These are phyloP conservation scores for Pythium sukuiense DNA, from an alignment of 352 stramenopile species.

Conservation along the genomic window DNA sequence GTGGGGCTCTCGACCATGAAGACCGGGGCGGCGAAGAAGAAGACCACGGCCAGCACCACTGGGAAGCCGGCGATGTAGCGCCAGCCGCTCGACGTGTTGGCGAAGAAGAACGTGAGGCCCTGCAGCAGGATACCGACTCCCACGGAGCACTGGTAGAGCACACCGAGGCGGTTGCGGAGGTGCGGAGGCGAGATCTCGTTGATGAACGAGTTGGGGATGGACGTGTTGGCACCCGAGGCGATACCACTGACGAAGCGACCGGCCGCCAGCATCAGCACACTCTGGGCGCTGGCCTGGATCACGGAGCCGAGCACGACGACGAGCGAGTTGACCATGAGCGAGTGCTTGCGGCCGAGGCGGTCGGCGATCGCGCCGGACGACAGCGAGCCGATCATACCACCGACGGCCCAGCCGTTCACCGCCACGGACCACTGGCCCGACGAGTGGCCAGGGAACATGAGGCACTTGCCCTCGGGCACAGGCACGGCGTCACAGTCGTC, in stretches of 20 bases:
- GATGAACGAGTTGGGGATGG: conserved; percentile 37
- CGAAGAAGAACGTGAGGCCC: conserved; percentile 56
- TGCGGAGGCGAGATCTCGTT: conserved; percentile 49
- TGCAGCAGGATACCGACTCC: conserved; percentile 48
- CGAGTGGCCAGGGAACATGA: conserved; percentile 38
- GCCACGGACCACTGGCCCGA: conserved; percentile 37
- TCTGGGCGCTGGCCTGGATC: conserved; percentile 30
- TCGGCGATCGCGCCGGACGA: conserved; percentile 31
- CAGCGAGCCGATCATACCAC: conserved; percentile 43
- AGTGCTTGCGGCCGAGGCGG: conserved; percentile 33
- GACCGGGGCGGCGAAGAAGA: conserved; percentile 38
- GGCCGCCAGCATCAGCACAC: conserved; percentile 37
- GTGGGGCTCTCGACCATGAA: conserved; percentile 45
- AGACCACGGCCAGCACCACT: conserved; percentile 43
- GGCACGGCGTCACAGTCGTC: conserved; percentile 41
- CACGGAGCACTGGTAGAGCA: conserved; percentile 47
- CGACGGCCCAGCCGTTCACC: conserved; percentile 45
- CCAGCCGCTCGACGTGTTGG: conserved; percentile 48
- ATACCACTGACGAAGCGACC: conserved; percentile 42
- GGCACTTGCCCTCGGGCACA: conserved; percentile 31
- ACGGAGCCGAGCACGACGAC: conserved; percentile 37
- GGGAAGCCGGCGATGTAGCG: conserved; percentile 61
- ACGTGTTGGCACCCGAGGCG: conserved; percentile 38
- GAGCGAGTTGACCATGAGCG: conserved; percentile 34
- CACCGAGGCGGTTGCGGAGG: conserved; percentile 33